These are phyloP conservation scores for Lentinus tigrinus DNA, from an alignment of 768 basidiomycete genomes.

Conservation along the genomic window DNA sequence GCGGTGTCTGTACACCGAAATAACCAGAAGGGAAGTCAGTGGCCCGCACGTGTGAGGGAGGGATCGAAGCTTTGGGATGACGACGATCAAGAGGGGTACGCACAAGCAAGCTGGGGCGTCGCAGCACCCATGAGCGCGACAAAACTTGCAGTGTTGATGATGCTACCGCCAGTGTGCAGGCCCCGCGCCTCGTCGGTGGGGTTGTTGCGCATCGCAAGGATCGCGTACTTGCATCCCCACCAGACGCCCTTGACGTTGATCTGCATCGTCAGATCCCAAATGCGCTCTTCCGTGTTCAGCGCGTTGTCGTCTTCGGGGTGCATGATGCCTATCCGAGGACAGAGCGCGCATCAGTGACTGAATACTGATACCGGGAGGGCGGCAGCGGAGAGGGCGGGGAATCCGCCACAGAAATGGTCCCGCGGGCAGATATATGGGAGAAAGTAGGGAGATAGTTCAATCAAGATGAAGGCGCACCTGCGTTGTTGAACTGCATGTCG, in stretches of 20 bases:
- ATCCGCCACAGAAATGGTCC: conserved; percentile 3
- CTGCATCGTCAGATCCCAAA: conserved; percentile 93
- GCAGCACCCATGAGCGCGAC: conserved; percentile 95
- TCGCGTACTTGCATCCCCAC: conserved; percentile 99
- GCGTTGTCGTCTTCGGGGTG: conserved; percentile 94
- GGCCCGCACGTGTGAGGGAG: not conserved
- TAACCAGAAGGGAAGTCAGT: not conserved
- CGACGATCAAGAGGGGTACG: conserved; percentile 29
- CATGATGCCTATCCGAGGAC: conserved; percentile 78
- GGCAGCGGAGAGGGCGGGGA: not conserved
- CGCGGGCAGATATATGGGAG: not conserved
- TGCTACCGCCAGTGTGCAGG: conserved; percentile 79
- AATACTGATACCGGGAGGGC: not conserved
- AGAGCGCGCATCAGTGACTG: not conserved
- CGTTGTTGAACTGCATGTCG: conserved; percentile 82
- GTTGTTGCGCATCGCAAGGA: conserved; percentile 94
- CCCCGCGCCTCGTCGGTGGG: conserved; percentile 78
- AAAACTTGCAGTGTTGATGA: conserved; percentile 98
- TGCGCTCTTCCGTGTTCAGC: conserved; percentile 91
- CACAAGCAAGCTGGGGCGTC: conserved; percentile 97
- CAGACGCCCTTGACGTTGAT: conserved; percentile 99
- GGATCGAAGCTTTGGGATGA: not conserved
- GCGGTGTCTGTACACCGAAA: conserved; percentile 69
- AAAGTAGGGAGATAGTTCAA: not conserved
- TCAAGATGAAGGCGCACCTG: conserved; percentile 46